phyloP scores from a whole-genome alignment of 805 yeast species.

The Candida maris region DNA sequence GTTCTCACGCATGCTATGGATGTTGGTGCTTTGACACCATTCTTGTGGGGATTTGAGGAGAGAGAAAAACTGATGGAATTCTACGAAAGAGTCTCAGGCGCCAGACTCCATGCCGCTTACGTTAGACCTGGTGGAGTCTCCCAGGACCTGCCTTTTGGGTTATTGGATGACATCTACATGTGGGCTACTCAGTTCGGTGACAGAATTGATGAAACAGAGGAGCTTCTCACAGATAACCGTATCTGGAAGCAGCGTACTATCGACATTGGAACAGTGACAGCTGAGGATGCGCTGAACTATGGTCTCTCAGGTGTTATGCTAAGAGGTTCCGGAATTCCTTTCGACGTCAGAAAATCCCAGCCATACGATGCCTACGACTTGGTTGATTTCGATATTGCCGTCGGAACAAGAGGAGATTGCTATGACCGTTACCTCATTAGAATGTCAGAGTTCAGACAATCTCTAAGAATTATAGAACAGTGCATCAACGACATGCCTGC shows the following conservation, averaged over 20 bases:
- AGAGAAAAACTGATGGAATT: slow-evolving; percentile 91
- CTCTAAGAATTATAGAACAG: slow-evolving; percentile 83
- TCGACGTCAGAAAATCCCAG: slow-evolving; percentile 78
- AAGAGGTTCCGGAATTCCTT: slow-evolving; percentile 87
- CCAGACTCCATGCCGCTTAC: slow-evolving; percentile 84
- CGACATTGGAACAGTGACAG: slow-evolving; percentile 75
- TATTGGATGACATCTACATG: slow-evolving; percentile 87
- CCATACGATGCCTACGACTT: slow-evolving; percentile 88
- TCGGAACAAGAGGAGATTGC: slow-evolving; percentile 85
- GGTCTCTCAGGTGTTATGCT: slow-evolving; percentile 84
- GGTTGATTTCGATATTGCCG: slow-evolving; percentile 85
- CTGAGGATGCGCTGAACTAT: slow-evolving; percentile 83
- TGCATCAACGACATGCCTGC: slow-evolving; percentile 90
- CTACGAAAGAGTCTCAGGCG: slow-evolving; percentile 87
- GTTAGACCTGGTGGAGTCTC: slow-evolving; percentile 91
- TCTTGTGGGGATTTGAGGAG: slow-evolving; percentile 92
- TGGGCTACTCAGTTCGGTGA: slow-evolving; percentile 97
- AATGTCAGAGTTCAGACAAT: slow-evolving; percentile 91
- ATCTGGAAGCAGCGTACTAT: slow-evolving; percentile 87
- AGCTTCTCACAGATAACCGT: slow-evolving; percentile 83
- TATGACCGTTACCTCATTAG: slow-evolving; percentile 84
- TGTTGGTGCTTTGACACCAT: slow-evolving; percentile 91
- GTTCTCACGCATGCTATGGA: slow-evolving; percentile 88
- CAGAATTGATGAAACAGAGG: slow-evolving; percentile 87
- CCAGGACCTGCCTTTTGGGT: slow-evolving; percentile 81